Evolutionary conservation across 2,329 filamentous ascomycete genomes (phyloP).

Genomic region (Arthrinium puccinioides): DNA sequence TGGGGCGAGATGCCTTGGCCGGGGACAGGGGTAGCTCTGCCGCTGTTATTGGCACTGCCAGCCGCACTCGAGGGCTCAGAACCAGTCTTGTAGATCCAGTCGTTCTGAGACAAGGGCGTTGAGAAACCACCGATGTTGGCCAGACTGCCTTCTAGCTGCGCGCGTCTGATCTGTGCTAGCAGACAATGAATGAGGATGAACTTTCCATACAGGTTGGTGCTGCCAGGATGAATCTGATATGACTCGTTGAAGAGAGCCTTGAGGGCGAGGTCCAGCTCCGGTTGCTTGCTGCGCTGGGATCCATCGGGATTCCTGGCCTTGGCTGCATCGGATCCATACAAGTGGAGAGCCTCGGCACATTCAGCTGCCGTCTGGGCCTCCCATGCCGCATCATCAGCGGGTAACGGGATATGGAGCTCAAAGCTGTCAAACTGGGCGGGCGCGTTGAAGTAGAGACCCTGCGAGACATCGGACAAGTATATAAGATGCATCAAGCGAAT

Average conservation of each 20-base stretch:
- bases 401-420: slow-evolving; percentile 61
- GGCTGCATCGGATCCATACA: slow-evolving; percentile 51
- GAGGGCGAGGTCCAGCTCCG: slow-evolving; percentile 55
- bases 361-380: slow-evolving; percentile 52
- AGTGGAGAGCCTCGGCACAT: slow-evolving; percentile 58
- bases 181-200: slow-evolving; percentile 67
- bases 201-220: slow-evolving; percentile 66
- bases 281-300: slow-evolving; percentile 56
- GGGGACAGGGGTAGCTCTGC: slow-evolving; percentile 38
- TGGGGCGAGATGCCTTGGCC: slow-evolving; percentile 34
- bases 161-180: slow-evolving; percentile 49
- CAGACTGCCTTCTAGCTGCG: slow-evolving; percentile 32
- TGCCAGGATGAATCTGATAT: slow-evolving; percentile 53
- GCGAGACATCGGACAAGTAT: slow-evolving; percentile 56
- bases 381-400: slow-evolving; percentile 68
- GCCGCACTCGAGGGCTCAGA: slow-evolving; percentile 32
- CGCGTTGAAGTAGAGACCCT: slow-evolving; percentile 67
- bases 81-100: slow-evolving; percentile 43
- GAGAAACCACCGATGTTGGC: slow-evolving; percentile 31
- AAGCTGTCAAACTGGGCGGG: slow-evolving; percentile 54
- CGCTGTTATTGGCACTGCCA: slow-evolving; percentile 37
- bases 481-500: slow-evolving; percentile 58
- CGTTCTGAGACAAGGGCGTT: slow-evolving; percentile 51
- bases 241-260: slow-evolving; percentile 52
- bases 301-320: slow-evolving; percentile 52